Evolutionary conservation across 2,329 filamentous ascomycete species (phyloP).

Genomic region (Venturia nashicola): DNA sequence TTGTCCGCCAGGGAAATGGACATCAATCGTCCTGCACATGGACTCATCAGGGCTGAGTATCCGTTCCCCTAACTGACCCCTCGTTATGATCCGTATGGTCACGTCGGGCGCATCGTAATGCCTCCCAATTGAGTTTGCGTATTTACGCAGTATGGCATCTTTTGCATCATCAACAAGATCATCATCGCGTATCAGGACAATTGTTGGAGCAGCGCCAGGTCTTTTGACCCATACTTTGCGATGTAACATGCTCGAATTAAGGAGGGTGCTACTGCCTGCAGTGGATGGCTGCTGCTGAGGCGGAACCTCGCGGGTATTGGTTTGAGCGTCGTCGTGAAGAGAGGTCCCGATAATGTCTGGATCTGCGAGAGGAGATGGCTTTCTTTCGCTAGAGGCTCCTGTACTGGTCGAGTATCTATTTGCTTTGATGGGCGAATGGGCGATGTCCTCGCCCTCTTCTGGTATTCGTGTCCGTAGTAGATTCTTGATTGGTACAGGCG

Average conservation of each 20-base stretch:
- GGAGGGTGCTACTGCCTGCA: background rate
- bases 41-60: constrained; percentile 75
- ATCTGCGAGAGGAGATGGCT: background rate
- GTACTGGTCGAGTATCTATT: constrained; percentile 1
- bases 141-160: constrained; percentile 85
- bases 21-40: constrained; percentile 64
- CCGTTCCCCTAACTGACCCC: constrained; percentile 53
- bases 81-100: constrained; percentile 61
- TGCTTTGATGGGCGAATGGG: background rate
- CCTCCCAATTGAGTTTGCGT: constrained; percentile 80
- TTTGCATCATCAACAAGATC: constrained; percentile 91
- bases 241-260: constrained; percentile 6
- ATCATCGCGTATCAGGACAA: constrained; percentile 74
- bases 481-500: background rate
- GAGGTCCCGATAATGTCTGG: background rate
- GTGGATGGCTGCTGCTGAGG: background rate
- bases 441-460: background rate
- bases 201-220: constrained; percentile 71
- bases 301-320: background rate
- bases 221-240: constrained; percentile 88
- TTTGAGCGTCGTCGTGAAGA: background rate
- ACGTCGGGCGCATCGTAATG: constrained; percentile 88
- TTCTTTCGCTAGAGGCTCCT: background rate
- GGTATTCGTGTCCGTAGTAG: background rate
- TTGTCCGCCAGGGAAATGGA: constrained; percentile 78